These are phyloP conservation scores for Umbelopsis sp. DNA, from an alignment of 192 early-diverging fungal genomes.

Conservation along the genomic window DNA sequence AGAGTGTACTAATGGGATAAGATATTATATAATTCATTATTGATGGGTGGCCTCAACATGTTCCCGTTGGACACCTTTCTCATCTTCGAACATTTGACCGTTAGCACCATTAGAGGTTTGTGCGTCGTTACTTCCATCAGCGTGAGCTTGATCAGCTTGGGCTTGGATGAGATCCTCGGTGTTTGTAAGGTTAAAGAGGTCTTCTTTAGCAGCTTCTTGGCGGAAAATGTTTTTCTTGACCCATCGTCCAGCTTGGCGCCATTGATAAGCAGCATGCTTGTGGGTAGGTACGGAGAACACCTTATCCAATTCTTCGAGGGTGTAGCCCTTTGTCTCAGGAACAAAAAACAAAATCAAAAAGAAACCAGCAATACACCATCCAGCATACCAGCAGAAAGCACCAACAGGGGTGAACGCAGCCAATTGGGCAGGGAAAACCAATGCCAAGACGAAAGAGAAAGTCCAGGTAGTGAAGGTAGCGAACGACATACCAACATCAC, in stretches of 20 bases:
- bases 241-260: not conserved
- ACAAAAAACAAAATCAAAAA: constrained; percentile 67
- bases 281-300: constrained; percentile 22
- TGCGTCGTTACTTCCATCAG: not conserved
- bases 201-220: not conserved
- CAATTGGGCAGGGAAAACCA: constrained; percentile 33
- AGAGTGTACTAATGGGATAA: not conserved
- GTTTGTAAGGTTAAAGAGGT: constrained; percentile 6
- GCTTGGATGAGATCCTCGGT: constrained; percentile 3
- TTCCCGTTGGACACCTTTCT: not conserved
- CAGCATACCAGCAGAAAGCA: constrained; percentile 20
- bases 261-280: constrained; percentile 1
- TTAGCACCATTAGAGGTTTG: not conserved
- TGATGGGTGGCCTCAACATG: not conserved
- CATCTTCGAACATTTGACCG: not conserved
- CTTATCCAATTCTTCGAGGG: constrained; percentile 58
- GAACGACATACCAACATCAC: constrained; percentile 41
- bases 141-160: constrained; percentile 5
- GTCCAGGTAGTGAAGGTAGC: constrained; percentile 72
- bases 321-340: constrained; percentile 77
- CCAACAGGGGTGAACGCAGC: constrained; percentile 49
- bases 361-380: constrained; percentile 40
- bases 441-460: constrained; percentile 40
- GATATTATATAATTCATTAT: not conserved
- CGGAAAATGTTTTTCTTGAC: not conserved